Percentiles rank a stretch among this genome's conserved stretches.
Evolutionary conservation across 2,329 filamentous ascomycete species (phyloP).

Genomic region (Didymella pomorum): DNA sequence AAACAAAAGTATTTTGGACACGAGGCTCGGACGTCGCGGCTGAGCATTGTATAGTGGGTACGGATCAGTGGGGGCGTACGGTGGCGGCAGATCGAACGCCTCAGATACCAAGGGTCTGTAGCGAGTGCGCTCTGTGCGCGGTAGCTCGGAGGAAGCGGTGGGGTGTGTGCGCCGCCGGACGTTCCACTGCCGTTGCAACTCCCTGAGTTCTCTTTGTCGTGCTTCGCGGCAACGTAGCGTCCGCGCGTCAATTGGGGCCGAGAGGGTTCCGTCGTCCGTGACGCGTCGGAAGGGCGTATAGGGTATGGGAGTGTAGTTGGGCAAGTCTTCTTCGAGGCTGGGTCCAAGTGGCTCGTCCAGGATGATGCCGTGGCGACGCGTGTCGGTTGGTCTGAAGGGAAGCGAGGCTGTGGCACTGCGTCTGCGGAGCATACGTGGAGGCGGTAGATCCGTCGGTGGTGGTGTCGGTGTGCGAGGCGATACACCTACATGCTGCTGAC

Average conservation of each 20-base stretch:
- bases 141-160: background rate
- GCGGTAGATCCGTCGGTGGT: background rate
- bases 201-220: background rate
- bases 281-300: background rate
- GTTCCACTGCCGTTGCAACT: background rate
- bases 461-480: background rate
- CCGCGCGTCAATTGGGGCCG: background rate
- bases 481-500: background rate
- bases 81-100: slow-evolving; percentile 2
- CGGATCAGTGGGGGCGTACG: slow-evolving; percentile 1
- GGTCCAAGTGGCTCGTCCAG: background rate
- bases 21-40: background rate
- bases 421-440: background rate
- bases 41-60: background rate
- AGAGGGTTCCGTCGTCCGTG: background rate
- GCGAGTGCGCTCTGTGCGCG: background rate
- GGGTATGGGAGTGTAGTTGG: slow-evolving; percentile 1
- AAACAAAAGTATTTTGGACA: background rate
- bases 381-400: background rate
- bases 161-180: background rate
- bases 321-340: background rate
- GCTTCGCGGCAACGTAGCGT: background rate
- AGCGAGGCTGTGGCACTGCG: background rate
- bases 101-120: background rate
- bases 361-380: slow-evolving; percentile 14